Percentiles rank a stretch among this genome's conserved stretches.
These are phyloP conservation scores for Aristolochia californica DNA, from an alignment of 164 flowering plant genomes.

Conservation along the genomic window DNA sequence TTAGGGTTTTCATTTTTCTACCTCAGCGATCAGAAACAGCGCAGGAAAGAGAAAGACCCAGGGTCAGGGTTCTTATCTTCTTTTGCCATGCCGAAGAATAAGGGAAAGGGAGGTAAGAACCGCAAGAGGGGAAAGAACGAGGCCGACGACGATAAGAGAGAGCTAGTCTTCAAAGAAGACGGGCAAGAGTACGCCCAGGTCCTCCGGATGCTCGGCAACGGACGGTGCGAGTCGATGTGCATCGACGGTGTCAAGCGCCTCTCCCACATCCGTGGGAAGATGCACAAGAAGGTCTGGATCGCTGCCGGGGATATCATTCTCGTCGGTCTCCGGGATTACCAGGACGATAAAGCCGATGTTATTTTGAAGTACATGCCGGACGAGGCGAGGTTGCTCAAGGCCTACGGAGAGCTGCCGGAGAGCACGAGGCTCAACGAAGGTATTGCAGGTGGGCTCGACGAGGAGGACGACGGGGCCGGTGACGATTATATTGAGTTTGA, in stretches of 20 bases:
- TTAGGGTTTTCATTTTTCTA: too few relatives aligned
- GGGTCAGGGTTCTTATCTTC: too few relatives aligned
- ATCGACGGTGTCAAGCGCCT: conserved; percentile 29
- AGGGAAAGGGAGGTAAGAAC: conserved; percentile 27
- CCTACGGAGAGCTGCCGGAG: conserved; percentile 24
- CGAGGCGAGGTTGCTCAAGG: conserved; percentile 18
- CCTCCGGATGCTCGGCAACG: conserved; percentile 38
- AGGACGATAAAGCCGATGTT: conserved; percentile 22
- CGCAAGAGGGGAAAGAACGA: conserved; percentile 25
- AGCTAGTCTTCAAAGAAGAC: conserved; percentile 24
- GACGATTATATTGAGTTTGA: conserved; percentile 19
- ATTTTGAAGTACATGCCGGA: conserved; percentile 24
- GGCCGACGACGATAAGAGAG: conserved; percentile 21
- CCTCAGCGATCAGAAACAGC: too few relatives aligned
- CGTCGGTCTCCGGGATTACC: conserved; percentile 20
- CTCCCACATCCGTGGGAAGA: conserved; percentile 22
- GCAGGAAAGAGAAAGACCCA: too few relatives aligned
- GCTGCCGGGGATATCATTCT: conserved; percentile 22
- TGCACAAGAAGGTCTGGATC: conserved; percentile 26
- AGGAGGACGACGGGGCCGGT: conserved; percentile 14
- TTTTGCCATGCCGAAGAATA: conserved; percentile 22
- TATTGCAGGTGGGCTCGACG: conserved; percentile 13
- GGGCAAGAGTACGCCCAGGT: conserved; percentile 25
- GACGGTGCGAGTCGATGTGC: conserved; percentile 47
- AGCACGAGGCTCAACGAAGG: conserved; percentile 18